phyloP scores from a whole-genome alignment of 805 yeast species.

The Isabelozyma pseudorhagii region DNA sequence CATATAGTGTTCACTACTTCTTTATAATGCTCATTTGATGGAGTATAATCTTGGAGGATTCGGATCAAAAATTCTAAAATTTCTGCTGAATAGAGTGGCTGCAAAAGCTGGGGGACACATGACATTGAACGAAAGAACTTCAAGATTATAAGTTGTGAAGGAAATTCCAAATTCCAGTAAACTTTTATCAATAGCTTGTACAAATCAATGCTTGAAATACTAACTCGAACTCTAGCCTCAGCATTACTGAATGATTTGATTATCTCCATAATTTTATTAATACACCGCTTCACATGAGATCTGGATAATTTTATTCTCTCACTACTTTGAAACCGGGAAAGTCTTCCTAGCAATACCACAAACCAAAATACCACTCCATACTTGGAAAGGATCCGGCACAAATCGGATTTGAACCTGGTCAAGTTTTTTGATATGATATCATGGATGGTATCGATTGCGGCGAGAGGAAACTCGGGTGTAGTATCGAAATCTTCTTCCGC shows the following conservation, averaged over 20 bases:
- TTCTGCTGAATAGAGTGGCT: slow-evolving; percentile 34
- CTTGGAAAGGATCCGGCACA: slow-evolving; percentile 40
- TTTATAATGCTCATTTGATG: slow-evolving; percentile 27
- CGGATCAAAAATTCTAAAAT: slow-evolving; percentile 43
- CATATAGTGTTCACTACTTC: slow-evolving; percentile 43
- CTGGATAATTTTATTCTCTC: slow-evolving; percentile 1
- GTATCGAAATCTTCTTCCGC: slow-evolving; percentile 44
- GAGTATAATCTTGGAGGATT: slow-evolving; percentile 22
- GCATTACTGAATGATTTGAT: slow-evolving; percentile 43
- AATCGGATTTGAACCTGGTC: slow-evolving; percentile 37
- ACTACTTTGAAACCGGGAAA: slow-evolving; percentile 13
- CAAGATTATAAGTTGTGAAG: slow-evolving; percentile 37
- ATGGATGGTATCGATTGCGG: slow-evolving; percentile 34
- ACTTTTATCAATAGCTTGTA: slow-evolving; percentile 41
- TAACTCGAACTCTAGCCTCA: slow-evolving; percentile 42
- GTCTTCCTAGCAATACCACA: slow-evolving; percentile 34
- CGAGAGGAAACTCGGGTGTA: slow-evolving; percentile 34
- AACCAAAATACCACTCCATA: slow-evolving; percentile 44
- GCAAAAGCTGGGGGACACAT: slow-evolving; percentile 30
- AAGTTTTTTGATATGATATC: slow-evolving; percentile 32
- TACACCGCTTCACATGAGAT: slow-evolving; percentile 4
- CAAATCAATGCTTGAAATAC: slow-evolving; percentile 35
- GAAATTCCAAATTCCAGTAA: slow-evolving; percentile 25
- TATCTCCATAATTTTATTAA: slow-evolving; percentile 35
- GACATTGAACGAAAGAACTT: slow-evolving; percentile 45